phyloP scores from a whole-genome alignment of 257 asterid species.

The Solanum pinnatisectum region DNA sequence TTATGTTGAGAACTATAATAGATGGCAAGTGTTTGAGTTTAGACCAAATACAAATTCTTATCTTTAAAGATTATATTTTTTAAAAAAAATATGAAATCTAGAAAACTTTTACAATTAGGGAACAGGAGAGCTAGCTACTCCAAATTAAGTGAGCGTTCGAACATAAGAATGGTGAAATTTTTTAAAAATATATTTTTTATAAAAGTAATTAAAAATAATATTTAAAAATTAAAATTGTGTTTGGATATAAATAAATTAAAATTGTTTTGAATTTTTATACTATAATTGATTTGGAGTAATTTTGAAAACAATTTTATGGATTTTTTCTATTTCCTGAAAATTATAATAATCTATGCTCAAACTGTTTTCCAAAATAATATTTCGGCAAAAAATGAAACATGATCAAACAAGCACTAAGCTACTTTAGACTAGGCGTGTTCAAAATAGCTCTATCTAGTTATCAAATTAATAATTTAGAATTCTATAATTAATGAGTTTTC shows the following conservation, averaged over 20 bases:
- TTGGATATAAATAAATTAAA: neutral
- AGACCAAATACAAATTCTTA: neutral
- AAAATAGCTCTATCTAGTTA: neutral
- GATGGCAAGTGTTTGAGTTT: neutral
- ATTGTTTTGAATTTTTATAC: neutral
- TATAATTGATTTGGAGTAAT: neutral
- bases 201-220: neutral
- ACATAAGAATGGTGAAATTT: neutral
- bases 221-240: neutral
- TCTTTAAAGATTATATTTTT: neutral
- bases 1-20: neutral
- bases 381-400: neutral
- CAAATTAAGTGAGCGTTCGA: neutral
- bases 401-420: neutral
- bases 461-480: neutral
- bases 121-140: neutral
- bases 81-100: neutral
- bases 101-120: neutral
- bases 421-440: neutral
- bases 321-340: accelerated
- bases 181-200: neutral
- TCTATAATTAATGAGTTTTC: neutral
- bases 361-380: neutral
- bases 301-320: neutral
- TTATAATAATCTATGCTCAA: neutral